These are phyloP conservation scores for Metschnikowia peoriensis DNA, from an alignment of 805 yeast genomes.

Conservation along the genomic window DNA sequence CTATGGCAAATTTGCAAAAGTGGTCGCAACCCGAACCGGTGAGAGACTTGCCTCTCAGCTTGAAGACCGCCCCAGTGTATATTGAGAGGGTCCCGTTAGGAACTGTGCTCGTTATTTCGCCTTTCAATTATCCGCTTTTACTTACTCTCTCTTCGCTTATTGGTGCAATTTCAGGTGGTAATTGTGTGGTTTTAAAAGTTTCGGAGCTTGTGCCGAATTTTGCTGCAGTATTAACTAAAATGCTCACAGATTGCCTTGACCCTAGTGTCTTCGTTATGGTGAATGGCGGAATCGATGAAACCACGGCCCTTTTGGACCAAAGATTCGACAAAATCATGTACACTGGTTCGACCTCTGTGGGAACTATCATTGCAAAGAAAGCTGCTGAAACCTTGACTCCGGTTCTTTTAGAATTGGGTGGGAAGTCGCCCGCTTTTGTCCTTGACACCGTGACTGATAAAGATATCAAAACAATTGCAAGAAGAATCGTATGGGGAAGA, in stretches of 20 bases:
- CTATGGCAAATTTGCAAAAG: conserved; percentile 55
- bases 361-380: conserved; percentile 68
- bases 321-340: conserved; percentile 80
- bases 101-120: conserved; percentile 66
- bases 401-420: conserved; percentile 79
- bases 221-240: conserved; percentile 51
- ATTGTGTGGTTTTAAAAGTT: conserved; percentile 73
- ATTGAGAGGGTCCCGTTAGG: conserved; percentile 48
- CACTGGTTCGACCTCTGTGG: conserved; percentile 80
- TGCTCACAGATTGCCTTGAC: conserved; percentile 54
- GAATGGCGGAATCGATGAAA: conserved; percentile 68
- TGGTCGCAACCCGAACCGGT: conserved; percentile 58
- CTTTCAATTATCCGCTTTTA: conserved; percentile 77
- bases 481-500: conserved; percentile 75
- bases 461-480: conserved; percentile 46
- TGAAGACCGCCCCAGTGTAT: conserved; percentile 21
- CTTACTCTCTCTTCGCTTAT: conserved; percentile 64
- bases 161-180: conserved; percentile 86
- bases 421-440: conserved; percentile 83
- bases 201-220: conserved; percentile 69
- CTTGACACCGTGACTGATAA: conserved; percentile 46
- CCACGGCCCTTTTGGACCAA: conserved; percentile 48
- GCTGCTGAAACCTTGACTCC: conserved; percentile 90
- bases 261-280: conserved; percentile 59
- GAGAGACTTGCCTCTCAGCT: conserved; percentile 34